phyloP scores from a whole-genome alignment of 352 stramenopile genomes.

The Plasmopara viticola region DNA sequence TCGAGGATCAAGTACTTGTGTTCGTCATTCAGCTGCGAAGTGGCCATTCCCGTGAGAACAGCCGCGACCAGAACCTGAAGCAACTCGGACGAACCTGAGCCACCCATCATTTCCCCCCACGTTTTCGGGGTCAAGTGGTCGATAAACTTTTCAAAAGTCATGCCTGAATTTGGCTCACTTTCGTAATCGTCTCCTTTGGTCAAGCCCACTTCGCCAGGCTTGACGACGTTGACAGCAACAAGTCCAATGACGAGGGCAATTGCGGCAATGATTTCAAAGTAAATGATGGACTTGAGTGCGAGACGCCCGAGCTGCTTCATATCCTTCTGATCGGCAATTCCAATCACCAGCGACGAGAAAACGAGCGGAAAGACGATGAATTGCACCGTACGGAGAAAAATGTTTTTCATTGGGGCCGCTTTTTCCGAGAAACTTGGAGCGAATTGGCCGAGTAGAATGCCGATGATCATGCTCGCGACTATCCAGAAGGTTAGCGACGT shows the following conservation, averaged over 20 bases:
- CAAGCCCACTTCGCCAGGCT: conserved; percentile 38
- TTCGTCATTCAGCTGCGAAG: conserved; percentile 24
- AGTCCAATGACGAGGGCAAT: conserved; percentile 44
- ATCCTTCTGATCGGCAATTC: conserved; percentile 49
- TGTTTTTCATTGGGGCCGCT: conserved; percentile 43
- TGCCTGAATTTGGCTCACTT: conserved; percentile 9
- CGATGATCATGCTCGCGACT: conserved; percentile 32
- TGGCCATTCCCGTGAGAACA: conserved; percentile 38
- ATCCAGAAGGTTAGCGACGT: conserved; percentile 65
- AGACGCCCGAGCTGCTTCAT: conserved; percentile 55
- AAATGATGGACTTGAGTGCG: conserved; percentile 53
- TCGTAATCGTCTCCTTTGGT: conserved; percentile 34
- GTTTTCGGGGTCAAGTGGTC: conserved; percentile 60
- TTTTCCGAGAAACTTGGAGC: conserved; percentile 42
- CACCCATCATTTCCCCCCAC: conserved; percentile 65
- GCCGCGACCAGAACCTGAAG: conserved; percentile 49
- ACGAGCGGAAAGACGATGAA: conserved; percentile 67
- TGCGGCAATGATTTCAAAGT: conserved; percentile 54
- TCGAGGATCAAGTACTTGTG: conserved; percentile 42
- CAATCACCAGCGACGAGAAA: conserved; percentile 51
- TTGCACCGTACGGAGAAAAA: conserved; percentile 47
- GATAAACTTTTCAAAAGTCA: conserved; percentile 49
- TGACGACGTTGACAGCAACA: conserved; percentile 45
- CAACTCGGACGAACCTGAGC: conserved; percentile 44
- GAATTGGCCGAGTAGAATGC: conserved; percentile 41